These are phyloP conservation scores for Rhodotorula mucilaginosa DNA, from an alignment of 1,284 basidiomycete species.

Conservation along the genomic window DNA sequence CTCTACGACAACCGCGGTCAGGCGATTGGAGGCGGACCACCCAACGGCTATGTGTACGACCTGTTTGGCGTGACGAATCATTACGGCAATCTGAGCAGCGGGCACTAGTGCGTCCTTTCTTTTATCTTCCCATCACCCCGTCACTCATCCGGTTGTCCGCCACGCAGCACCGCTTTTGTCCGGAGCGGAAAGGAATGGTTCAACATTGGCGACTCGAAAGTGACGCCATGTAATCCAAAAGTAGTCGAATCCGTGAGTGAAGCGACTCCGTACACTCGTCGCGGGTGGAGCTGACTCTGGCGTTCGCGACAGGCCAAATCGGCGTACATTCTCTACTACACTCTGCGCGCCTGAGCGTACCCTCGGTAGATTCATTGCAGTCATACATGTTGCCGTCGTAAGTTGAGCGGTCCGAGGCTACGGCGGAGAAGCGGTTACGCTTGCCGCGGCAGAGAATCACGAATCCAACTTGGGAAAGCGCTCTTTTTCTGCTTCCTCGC, in stretches of 20 bases:
- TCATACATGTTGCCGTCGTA: too few relatives aligned
- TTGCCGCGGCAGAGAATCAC: too few relatives aligned
- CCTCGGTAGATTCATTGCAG: too few relatives aligned
- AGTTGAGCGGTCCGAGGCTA: too few relatives aligned
- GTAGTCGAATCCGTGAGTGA: conserved; percentile 24
- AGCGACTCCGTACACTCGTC: neutral
- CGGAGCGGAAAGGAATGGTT: conserved; percentile 40
- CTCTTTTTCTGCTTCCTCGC: too few relatives aligned
- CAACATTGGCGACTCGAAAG: conserved; percentile 44
- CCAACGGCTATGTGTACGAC: conserved; percentile 50
- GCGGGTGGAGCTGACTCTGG: neutral
- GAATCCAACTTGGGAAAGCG: too few relatives aligned
- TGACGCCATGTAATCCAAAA: conserved; percentile 29
- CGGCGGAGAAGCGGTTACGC: too few relatives aligned
- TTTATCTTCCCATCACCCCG: neutral
- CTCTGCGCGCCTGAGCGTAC: conserved; percentile 7
- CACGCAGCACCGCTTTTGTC: conserved; percentile 41
- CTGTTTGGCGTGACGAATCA: conserved; percentile 64
- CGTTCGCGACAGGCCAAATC: conserved; percentile 19
- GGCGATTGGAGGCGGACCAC: conserved; percentile 4
- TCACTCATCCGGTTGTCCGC: neutral
- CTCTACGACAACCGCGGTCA: conserved; percentile 39
- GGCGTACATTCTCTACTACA: conserved; percentile 36
- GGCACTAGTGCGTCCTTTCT: conserved; percentile 71
- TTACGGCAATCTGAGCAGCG: conserved; percentile 81